A percentile compares a stretch with the other conserved stretches of the same genome.
Conservation (phyloP, 2,329 filamentous ascomycete species). For the Aspergillus neoniger region DNA sequence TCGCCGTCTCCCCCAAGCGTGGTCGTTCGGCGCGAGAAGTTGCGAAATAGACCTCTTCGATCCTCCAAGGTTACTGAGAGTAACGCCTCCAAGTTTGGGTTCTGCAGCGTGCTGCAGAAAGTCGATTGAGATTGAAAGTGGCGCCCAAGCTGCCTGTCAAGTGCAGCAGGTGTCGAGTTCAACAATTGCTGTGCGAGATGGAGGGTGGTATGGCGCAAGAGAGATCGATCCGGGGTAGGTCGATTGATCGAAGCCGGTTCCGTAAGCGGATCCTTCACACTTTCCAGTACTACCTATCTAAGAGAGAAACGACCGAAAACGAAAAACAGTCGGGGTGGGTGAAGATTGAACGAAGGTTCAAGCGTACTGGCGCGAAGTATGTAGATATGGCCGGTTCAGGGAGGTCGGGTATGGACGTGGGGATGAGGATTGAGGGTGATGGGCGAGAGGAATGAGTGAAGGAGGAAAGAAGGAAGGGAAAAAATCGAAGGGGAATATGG, state of each 20-base stretch:
- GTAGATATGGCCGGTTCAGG: conserved; percentile 20
- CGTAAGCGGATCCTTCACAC: conserved; percentile 5
- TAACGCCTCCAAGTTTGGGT: conserved; percentile 15
- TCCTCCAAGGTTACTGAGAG: conserved; percentile 16
- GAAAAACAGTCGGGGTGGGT: conserved; percentile 22
- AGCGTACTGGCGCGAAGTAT: conserved; percentile 9
- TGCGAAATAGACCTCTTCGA: conserved; percentile 23
- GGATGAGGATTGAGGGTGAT: conserved; percentile 25
- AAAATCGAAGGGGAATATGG: conserved; percentile 26
- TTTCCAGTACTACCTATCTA: conserved; percentile 1
- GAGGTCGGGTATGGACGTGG: conserved; percentile 19
- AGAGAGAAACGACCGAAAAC: conserved; percentile 18
- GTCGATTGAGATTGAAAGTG: conserved; percentile 21
- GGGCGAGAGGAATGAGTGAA: conserved; percentile 17
- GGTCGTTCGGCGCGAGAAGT: conserved; percentile 43
- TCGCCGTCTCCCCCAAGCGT: conserved; percentile 48
- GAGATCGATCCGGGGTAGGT: conserved; percentile 2
- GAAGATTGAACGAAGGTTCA: conserved; percentile 4
- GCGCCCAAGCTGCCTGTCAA: conserved; percentile 24
- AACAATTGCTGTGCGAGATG: conserved; percentile 1
- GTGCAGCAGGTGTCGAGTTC: conserved; percentile 13
- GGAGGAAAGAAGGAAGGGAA: conserved; percentile 20
- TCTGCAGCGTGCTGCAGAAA: conserved; percentile 23
- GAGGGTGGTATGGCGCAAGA: not conserved
- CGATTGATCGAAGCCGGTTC: not conserved